These are phyloP conservation scores for Parsonsia alboflavescens DNA, from an alignment of 257 asterid species.

Conservation along the genomic window DNA sequence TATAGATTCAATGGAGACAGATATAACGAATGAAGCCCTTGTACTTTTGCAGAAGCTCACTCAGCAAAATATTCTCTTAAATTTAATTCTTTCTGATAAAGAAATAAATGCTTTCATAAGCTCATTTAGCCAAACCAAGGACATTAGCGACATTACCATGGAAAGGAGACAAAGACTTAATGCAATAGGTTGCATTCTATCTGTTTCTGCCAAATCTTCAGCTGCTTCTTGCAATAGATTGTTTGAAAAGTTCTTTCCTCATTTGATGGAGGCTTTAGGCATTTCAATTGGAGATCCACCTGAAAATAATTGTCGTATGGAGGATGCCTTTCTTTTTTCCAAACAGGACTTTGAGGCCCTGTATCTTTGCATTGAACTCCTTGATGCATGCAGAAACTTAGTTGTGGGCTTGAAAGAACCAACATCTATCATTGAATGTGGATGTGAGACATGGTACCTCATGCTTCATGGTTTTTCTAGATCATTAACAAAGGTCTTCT, in stretches of 20 bases:
- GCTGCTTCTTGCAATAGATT: conserved; percentile 57
- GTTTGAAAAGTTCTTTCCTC: conserved; percentile 64
- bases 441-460: conserved; percentile 40
- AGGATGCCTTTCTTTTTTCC: conserved; percentile 25
- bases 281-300: conserved; percentile 43
- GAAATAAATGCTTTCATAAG: conserved; percentile 51
- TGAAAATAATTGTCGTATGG: conserved; percentile 24
- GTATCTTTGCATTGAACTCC: conserved; percentile 68
- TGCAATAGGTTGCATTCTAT: conserved; percentile 61
- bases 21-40: conserved; percentile 59
- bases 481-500: conserved; percentile 41
- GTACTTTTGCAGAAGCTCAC: conserved; percentile 58
- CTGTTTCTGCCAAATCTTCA: conserved; percentile 60
- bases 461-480: conserved; percentile 47
- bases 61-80: conserved; percentile 43
- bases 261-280: conserved; percentile 52
- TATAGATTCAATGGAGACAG: conserved; percentile 63
- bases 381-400: conserved; percentile 67
- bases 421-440: conserved; percentile 25
- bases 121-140: conserved; percentile 41
- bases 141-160: conserved; percentile 43
- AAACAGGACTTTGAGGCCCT: conserved; percentile 51
- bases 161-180: conserved; percentile 67
- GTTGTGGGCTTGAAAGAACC: conserved; percentile 33
- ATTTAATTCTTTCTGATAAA: conserved; percentile 51